Base-by-base conservation (phyloP, 441 rosid species). In the Erodium chrysanthum region DNA sequence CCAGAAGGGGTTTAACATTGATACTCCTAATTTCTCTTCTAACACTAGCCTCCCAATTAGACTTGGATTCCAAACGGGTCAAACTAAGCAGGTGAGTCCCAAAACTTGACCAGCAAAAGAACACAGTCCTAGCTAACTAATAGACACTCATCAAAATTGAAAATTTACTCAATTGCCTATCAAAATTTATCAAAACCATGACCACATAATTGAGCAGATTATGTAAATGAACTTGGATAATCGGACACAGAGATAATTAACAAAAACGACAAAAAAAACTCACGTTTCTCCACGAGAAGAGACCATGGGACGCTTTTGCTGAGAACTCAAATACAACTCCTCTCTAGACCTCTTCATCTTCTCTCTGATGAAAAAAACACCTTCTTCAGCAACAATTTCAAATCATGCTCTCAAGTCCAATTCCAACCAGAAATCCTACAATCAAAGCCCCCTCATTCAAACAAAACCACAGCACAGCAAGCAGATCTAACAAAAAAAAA, bases 341-440 rank as follows among this genome's bases (percentile, higher is more conserved):
- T 90, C 96, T 77, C 95, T 84, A 14, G 90, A 83, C 80, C 95
- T 84, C 86, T 89, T 91, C 97, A 89, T 89, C 78, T 70, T 59
- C 63, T 67, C 2, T 52, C 68, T 17, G 77, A 37, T 60, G 71
- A 40, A 62, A 11, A 46, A 3, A 44, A 1, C 52, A 74, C 40
- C 67, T 18, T 68, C 77, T 66, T 78, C 77, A 80, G 58, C 78
- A 68, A 68, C 68, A n/a, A n/a, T n/a, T n/a, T n/a, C n/a, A 75
- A 81, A 76, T 76, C 84, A 82, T 81, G 73, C 78, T 76, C 56
- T 67, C 14, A 66, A 77, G 76, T 77, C 60, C 75, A 74, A 76
- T 68, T 76, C 66, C 54, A 75, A 59, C 65, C 70, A 0, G 46
- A 67, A 71, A 76, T 50, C 76, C 75, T 67, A 62, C 71, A 73